Evolutionary conservation across 208 protist genomes (phyloP).

Genomic region (Naegleria fowleri): DNA sequence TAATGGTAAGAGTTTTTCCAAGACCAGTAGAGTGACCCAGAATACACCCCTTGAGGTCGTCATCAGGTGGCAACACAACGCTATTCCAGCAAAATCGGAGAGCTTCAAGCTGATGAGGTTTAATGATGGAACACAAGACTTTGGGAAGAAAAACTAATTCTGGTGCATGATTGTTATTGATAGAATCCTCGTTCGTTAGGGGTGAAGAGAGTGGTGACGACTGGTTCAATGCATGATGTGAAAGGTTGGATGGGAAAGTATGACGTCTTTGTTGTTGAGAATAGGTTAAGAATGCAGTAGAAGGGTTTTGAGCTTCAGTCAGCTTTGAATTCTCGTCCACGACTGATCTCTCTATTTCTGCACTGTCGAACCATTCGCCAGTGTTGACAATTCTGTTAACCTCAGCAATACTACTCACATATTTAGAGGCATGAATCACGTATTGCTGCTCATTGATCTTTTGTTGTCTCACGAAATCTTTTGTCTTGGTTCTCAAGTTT

Average conservation of each 20-base stretch:
- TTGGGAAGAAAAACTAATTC: not conserved
- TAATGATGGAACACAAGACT: not conserved
- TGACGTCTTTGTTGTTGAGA: no score
- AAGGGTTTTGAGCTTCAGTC: not conserved
- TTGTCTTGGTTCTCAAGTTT: not conserved
- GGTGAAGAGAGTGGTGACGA: no score
- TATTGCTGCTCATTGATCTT: not conserved
- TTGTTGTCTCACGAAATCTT: not conserved
- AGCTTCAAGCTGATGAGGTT: slow-evolving; percentile 39
- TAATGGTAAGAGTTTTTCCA: slow-evolving; percentile 39
- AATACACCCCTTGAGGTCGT: slow-evolving; percentile 28
- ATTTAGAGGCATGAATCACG: not conserved
- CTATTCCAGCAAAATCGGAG: slow-evolving; percentile 36
- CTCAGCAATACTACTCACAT: not conserved
- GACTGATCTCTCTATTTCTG: not conserved
- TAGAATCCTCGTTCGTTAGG: not conserved
- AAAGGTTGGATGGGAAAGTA: no score
- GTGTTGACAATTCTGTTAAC: not conserved
- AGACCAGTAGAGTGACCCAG: slow-evolving; percentile 41
- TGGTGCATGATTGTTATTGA: not conserved
- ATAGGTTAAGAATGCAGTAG: no score
- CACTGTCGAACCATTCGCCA: not conserved
- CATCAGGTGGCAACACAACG: not conserved
- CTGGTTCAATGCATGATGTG: no score
- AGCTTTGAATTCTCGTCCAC: not conserved